Evolutionary conservation across 2,329 filamentous ascomycete genomes (phyloP).

Genomic region (Penicillium sp.): DNA sequence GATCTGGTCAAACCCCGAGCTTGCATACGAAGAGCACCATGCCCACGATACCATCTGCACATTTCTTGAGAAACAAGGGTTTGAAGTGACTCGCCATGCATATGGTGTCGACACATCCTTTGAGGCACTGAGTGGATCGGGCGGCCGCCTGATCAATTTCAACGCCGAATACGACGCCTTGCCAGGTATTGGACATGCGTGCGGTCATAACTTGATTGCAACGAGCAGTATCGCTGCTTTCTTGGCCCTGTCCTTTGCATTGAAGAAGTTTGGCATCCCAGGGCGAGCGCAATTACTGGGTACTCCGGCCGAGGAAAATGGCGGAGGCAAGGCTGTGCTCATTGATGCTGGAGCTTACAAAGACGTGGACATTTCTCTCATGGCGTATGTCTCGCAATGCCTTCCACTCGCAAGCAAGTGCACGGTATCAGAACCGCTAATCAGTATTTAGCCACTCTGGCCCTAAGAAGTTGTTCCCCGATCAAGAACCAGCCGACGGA

Average conservation of each 20-base stretch:
- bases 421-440: not conserved
- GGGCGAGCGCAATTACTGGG: slow-evolving; percentile 40
- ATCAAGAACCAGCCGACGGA: slow-evolving; percentile 23
- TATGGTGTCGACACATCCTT: slow-evolving; percentile 58
- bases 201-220: slow-evolving; percentile 45
- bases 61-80: slow-evolving; percentile 50
- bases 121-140: slow-evolving; percentile 47
- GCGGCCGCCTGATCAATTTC: slow-evolving; percentile 41
- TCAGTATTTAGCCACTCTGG: slow-evolving; percentile 26
- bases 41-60: slow-evolving; percentile 55
- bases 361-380: slow-evolving; percentile 45
- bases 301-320: slow-evolving; percentile 44
- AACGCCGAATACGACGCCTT: slow-evolving; percentile 50
- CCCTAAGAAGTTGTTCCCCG: slow-evolving; percentile 29
- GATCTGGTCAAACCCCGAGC: slow-evolving; percentile 55
- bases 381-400: slow-evolving; percentile 37
- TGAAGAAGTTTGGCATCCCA: slow-evolving; percentile 45
- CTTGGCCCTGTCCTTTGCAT: slow-evolving; percentile 50
- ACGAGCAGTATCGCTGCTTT: slow-evolving; percentile 41
- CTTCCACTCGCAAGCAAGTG: not conserved
- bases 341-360: slow-evolving; percentile 49
- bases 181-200: slow-evolving; percentile 44
- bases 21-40: slow-evolving; percentile 54
- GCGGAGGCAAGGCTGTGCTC: slow-evolving; percentile 45
- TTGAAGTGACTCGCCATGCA: slow-evolving; percentile 51